Evolutionary conservation across 164 flowering plant genomes (phyloP), one percentile per base, ranked within the genome.

Genomic region (Aristolochia fimbriata): DNA sequence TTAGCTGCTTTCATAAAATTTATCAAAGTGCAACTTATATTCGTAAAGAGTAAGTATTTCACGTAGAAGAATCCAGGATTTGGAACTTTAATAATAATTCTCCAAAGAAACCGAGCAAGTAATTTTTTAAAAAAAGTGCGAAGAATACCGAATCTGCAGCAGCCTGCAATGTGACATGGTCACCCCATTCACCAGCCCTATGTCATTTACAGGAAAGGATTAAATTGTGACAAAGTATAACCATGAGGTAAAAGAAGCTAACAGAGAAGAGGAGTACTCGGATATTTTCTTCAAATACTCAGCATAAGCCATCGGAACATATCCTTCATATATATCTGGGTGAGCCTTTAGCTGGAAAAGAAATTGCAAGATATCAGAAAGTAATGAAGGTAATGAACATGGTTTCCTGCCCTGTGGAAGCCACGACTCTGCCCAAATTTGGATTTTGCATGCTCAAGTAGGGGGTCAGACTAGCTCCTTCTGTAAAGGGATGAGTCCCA

Each of bases 101-200:
- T 37, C 43, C 43, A 37, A 37, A 37, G 43, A 37, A 5, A 37
- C 9, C 4, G 7, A 6, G 43, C 12, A 37, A 10, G 43, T 10
- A 10, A 37, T 37, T 37, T 37, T 3, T 37, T 5, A 37, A 37
- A 37, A 10, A 52, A 52, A 9, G 16, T 14, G 30, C 2, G 4
- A 52, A 22, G 30, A 70, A 65, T 87, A 92, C 98, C 76, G 78
- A 78, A 75, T 92, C 98, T 65, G 97, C 91, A 63, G 96, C 93
- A 63, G 98, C 96, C 74, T 92, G 98, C 70, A 82, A 65, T 7
- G 86, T 80, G 70, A 82, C 82, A 71, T 82, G 97, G 75, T 91
- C 97, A 66, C 98, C 98, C 98, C 98, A 92, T 74, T 92, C 96
- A 61, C 96, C 98, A 70, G 51, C 64, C 78, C 98, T 92, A 60